Evolutionary conservation across 176 grass and related monocot species (phyloP).

Genomic region (Coix lacrymajobi): DNA sequence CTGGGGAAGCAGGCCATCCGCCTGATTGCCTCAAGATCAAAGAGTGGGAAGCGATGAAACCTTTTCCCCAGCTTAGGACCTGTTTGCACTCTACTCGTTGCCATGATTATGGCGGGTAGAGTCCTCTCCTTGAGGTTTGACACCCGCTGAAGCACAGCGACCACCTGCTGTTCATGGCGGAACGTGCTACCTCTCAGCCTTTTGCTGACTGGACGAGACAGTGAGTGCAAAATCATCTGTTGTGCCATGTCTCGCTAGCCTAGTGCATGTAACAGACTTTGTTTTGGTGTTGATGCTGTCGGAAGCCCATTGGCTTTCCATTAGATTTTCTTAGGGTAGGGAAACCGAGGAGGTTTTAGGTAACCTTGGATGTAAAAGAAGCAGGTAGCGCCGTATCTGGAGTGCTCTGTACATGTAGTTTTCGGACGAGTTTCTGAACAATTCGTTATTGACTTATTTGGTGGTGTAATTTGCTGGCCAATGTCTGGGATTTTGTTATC

Average conservation of each 20-base stretch:
- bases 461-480: neutral
- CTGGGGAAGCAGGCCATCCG: slow-evolving; percentile 68
- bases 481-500: neutral
- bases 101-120: neutral
- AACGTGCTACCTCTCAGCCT: neutral
- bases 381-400: neutral
- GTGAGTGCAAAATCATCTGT: slow-evolving; percentile 14
- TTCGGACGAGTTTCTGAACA: neutral
- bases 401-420: slow-evolving; percentile 31
- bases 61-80: neutral
- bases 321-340: slow-evolving; percentile 33
- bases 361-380: slow-evolving; percentile 23
- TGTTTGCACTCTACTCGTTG: neutral
- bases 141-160: neutral
- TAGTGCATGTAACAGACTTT: slow-evolving; percentile 35
- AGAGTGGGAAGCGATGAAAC: slow-evolving; percentile 34
- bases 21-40: slow-evolving; percentile 56
- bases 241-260: slow-evolving; percentile 4
- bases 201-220: slow-evolving; percentile 29
- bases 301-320: slow-evolving; percentile 57
- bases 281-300: neutral
- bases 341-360: neutral
- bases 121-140: neutral
- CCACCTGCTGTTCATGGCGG: neutral
- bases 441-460: neutral